These are phyloP conservation scores for Cyclotella choctawhatcheeana DNA, from an alignment of 108 stramenopile species.

Conservation along the genomic window DNA sequence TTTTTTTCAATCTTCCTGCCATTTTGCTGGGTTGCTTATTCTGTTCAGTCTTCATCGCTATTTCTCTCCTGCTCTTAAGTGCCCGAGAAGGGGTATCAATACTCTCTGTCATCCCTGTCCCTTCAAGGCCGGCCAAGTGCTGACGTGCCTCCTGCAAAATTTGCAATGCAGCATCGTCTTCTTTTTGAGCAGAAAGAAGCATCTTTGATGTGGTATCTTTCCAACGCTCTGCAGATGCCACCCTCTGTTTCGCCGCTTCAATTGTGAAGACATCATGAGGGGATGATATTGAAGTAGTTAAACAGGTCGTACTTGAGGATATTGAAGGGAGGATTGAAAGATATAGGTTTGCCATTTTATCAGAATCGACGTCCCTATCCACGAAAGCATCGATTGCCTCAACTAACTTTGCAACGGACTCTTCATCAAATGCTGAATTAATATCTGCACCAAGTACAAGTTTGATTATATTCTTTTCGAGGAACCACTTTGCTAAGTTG, in stretches of 20 bases:
- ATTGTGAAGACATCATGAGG: too few species aligned
- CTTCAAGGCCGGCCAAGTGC: too few species aligned
- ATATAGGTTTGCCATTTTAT: not conserved
- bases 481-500: not conserved
- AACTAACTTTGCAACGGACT: not conserved
- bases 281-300: too few species aligned
- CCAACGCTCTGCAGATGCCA: constrained; percentile 1
- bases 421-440: not conserved
- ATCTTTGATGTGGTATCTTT: not conserved
- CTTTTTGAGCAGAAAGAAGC: not conserved
- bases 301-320: too few species aligned
- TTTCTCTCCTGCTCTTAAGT: too few species aligned
- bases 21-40: too few species aligned
- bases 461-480: not conserved
- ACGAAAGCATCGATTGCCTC: not conserved
- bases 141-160: not conserved
- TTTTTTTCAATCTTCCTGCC: too few species aligned
- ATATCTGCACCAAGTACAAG: not conserved
- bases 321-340: not conserved
- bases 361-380: not conserved
- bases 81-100: too few species aligned
- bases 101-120: too few species aligned
- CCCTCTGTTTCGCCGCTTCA: not conserved
- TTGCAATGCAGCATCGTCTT: not conserved
- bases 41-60: too few species aligned